Conservation (phyloP, 2,329 filamentous ascomycete species). For the Ophiostoma piceae region DNA sequence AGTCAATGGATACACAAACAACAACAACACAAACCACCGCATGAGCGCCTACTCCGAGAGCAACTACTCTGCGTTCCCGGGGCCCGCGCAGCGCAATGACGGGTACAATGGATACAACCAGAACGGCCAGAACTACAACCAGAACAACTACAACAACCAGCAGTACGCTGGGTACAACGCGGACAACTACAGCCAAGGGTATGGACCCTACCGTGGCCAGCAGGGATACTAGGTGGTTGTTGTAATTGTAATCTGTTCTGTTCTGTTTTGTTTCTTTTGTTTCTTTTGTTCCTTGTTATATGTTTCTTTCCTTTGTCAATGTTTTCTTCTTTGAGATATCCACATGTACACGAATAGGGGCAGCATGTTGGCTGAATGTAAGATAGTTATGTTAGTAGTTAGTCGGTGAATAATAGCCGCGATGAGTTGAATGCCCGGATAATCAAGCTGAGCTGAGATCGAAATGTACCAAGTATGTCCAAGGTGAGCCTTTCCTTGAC, state of each 20-base stretch:
- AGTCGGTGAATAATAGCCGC: background rate
- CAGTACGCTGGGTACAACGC: background rate
- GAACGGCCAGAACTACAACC: background rate
- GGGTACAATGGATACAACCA: background rate
- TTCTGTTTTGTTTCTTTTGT: background rate
- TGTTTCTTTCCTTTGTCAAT: conserved; percentile 5
- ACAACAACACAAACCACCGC: background rate
- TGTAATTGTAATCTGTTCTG: background rate
- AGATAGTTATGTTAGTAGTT: background rate
- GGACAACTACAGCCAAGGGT: background rate
- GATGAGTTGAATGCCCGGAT: background rate
- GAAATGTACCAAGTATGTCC: background rate
- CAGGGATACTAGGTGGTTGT: background rate
- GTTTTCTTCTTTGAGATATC: conserved; percentile 10
- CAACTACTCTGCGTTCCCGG: background rate
- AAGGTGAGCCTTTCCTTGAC: background rate
- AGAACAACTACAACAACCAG: background rate
- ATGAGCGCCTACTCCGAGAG: background rate
- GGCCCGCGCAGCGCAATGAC: background rate
- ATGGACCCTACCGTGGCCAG: conserved; percentile 10
- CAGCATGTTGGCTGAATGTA: background rate
- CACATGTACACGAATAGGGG: conserved; percentile 10
- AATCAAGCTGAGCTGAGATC: no score
- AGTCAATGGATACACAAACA: background rate
- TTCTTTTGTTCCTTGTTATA: background rate